These are phyloP conservation scores for Fermentozyma sake DNA, from an alignment of 1,139 yeast species.

Conservation along the genomic window DNA sequence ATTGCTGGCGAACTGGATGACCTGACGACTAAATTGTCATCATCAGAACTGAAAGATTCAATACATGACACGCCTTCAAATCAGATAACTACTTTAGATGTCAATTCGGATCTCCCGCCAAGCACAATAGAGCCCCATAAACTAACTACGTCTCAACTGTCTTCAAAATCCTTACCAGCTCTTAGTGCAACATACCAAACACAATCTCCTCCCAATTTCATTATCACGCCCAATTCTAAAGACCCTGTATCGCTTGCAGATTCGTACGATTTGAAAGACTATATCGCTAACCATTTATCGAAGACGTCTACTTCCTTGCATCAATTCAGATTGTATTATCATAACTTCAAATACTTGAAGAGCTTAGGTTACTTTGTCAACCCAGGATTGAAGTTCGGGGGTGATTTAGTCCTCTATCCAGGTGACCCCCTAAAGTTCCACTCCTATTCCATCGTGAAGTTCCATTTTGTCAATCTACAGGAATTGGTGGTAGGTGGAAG, in stretches of 20 bases:
- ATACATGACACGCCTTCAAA: background rate
- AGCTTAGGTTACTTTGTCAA: slow-evolving; percentile 50
- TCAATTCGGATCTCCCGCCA: too few species aligned
- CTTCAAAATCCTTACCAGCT: too few species aligned
- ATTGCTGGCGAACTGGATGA: background rate
- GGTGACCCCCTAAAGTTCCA: slow-evolving; percentile 92
- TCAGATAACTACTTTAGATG: background rate
- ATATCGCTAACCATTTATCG: background rate
- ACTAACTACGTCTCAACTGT: too few species aligned
- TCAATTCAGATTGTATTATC: slow-evolving; percentile 7
- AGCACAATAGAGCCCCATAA: too few species aligned
- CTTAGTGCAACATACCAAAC: too few species aligned
- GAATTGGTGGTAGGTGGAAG: slow-evolving; percentile 80
- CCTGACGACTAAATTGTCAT: slow-evolving; percentile 1
- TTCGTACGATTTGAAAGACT: slow-evolving; percentile 2
- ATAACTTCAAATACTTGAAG: slow-evolving; percentile 33
- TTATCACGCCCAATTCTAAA: slow-evolving; percentile 5
- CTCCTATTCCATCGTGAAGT: slow-evolving; percentile 74
- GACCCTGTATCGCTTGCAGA: too few species aligned
- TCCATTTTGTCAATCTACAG: slow-evolving; percentile 45
- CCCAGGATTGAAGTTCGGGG: slow-evolving; percentile 91
- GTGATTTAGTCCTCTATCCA: slow-evolving; percentile 84
- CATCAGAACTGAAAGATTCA: too few species aligned
- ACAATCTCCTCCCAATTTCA: slow-evolving; percentile 3
- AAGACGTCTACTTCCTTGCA: slow-evolving; percentile 1